These are phyloP conservation scores for Sporothrix humicola DNA, from an alignment of 2,329 filamentous ascomycete genomes.

Conservation along the genomic window DNA sequence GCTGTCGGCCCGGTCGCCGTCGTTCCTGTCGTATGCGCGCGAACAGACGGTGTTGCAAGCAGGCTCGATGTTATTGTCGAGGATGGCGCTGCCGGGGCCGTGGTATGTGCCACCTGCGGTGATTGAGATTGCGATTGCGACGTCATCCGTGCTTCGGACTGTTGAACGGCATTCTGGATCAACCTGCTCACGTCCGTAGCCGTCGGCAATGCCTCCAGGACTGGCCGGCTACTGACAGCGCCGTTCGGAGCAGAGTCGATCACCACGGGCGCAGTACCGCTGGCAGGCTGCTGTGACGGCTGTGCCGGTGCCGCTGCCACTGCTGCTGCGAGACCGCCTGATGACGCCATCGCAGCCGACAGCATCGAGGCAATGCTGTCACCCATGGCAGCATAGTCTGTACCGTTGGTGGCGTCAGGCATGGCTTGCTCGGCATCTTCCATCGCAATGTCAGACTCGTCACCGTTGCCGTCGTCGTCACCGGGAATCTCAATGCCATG, in stretches of 20 bases:
- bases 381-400: slow-evolving; percentile 10
- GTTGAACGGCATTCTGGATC: slow-evolving; percentile 40
- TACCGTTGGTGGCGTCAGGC: neutral
- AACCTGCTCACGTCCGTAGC: slow-evolving; percentile 37
- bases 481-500: slow-evolving; percentile 48
- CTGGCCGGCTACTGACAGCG: neutral
- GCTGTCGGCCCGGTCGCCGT: slow-evolving; percentile 11
- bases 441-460: slow-evolving; percentile 34
- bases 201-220: neutral
- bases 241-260: neutral
- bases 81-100: neutral
- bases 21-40: neutral
- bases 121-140: slow-evolving; percentile 13
- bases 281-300: neutral
- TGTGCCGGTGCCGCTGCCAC: neutral
- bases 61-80: no score
- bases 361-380: slow-evolving; percentile 36
- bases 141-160: slow-evolving; percentile 27
- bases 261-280: neutral
- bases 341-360: slow-evolving; percentile 30
- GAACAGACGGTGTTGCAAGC: neutral
- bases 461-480: slow-evolving; percentile 43
- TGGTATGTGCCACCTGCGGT: neutral
- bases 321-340: neutral
- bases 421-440: neutral